Conservation (phyloP, 2,329 filamentous ascomycete genomes). For the Metarhizium robertsii region DNA sequence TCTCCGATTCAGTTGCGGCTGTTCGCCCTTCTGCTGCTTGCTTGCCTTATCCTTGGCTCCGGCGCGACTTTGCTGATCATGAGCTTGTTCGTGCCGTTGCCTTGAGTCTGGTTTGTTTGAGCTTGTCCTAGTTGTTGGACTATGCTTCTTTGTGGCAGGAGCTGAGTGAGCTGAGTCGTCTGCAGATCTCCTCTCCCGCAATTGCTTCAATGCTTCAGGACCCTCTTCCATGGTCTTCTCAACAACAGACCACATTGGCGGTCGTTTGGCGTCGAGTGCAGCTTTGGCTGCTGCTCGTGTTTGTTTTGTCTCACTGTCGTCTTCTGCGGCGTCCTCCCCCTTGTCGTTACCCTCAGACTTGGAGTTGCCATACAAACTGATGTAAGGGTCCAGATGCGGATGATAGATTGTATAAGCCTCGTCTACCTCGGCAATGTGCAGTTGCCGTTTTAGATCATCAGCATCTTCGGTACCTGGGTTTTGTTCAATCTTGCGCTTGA, state of each 20-base stretch:
- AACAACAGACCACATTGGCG: slow-evolving; percentile 59
- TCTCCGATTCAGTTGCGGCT: slow-evolving; percentile 23
- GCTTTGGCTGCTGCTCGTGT: slow-evolving; percentile 30
- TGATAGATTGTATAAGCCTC: slow-evolving; percentile 66
- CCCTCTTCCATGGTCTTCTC: slow-evolving; percentile 55
- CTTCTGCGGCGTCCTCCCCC: slow-evolving; percentile 27
- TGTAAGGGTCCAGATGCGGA: slow-evolving; percentile 62
- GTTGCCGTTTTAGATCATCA: slow-evolving; percentile 40
- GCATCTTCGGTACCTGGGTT: slow-evolving; percentile 41
- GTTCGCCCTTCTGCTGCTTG: slow-evolving; percentile 16
- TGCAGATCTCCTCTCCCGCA: slow-evolving; percentile 42
- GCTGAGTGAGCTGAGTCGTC: slow-evolving; percentile 8
- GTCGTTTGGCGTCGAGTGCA: slow-evolving; percentile 35
- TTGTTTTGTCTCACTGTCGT: slow-evolving; percentile 25
- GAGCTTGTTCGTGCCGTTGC: not conserved
- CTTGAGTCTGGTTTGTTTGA: not conserved
- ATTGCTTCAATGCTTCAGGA: slow-evolving; percentile 35
- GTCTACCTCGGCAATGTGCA: slow-evolving; percentile 66
- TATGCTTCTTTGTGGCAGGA: slow-evolving; percentile 8
- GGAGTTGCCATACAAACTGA: slow-evolving; percentile 46
- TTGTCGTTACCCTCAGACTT: slow-evolving; percentile 26
- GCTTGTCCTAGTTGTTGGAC: slow-evolving; percentile 1
- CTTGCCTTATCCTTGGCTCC: slow-evolving; percentile 7
- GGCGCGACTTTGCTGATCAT: not conserved
- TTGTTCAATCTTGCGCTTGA: slow-evolving; percentile 47